phyloP scores from a whole-genome alignment of 2,329 filamentous ascomycete genomes.

The Zymoseptoria passerinii region DNA sequence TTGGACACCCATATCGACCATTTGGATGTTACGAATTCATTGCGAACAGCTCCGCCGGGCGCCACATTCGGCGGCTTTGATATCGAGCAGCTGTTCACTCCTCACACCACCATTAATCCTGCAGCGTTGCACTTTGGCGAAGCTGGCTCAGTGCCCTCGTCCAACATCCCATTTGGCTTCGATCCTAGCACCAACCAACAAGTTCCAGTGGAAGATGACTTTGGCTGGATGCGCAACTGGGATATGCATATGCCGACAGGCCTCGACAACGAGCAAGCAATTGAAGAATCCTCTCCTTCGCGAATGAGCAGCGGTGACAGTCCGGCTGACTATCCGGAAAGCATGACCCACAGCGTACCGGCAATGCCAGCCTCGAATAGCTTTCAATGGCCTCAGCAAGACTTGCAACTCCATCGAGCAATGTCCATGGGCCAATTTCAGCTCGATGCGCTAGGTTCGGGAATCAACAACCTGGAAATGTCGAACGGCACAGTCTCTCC shows the following conservation, averaged over 20 bases:
- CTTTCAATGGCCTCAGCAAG: conserved; percentile 54
- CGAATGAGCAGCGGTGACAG: conserved; percentile 94
- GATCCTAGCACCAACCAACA: conserved; percentile 35
- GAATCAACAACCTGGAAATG: conserved; percentile 68
- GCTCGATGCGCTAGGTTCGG: conserved; percentile 63
- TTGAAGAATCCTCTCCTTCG: conserved; percentile 91
- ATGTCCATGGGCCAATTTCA: conserved; percentile 60
- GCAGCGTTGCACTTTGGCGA: conserved; percentile 70
- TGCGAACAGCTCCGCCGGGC: conserved; percentile 71
- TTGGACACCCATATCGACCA: conserved; percentile 66
- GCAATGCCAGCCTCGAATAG: conserved; percentile 20
- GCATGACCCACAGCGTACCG: conserved; percentile 69
- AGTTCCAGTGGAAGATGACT: conserved; percentile 63
- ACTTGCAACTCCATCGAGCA: conserved; percentile 55
- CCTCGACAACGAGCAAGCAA: conserved; percentile 64
- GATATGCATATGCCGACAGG: conserved; percentile 59
- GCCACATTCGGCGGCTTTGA: conserved; percentile 63
- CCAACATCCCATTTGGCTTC: conserved; percentile 38
- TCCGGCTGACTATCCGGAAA: conserved; percentile 82
- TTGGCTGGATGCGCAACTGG: conserved; percentile 79
- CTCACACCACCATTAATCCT: conserved; percentile 54
- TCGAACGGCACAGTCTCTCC: conserved; percentile 67
- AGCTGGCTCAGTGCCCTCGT: conserved; percentile 36
- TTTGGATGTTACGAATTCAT: conserved; percentile 52
- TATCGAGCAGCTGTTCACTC: conserved; percentile 62